Evolutionary conservation across 116 monocot species (phyloP), one percentile per base, ranked within the genome.

Genomic region (Zostera marina): DNA sequence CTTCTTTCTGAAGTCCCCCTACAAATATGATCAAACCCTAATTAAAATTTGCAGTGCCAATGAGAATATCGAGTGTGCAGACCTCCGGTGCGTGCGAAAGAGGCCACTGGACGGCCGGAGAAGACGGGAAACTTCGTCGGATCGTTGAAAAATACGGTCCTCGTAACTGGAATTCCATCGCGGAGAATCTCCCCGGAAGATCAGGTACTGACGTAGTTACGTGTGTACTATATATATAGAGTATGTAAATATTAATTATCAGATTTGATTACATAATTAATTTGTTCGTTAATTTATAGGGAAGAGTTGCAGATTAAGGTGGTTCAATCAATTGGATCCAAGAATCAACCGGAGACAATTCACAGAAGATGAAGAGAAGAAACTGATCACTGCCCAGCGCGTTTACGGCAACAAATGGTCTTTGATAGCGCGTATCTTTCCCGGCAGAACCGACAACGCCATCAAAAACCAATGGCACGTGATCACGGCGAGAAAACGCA

Each of bases 391-490:
- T 9, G 54, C 54, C 25, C 54, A 26, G 21, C 19, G 2, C 26
- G 5, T 54, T 13, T 22, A 54, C 22, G 54, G 54, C 5, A 54
- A 54, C 26, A 54, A 7, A 54, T 54, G 54, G 54, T 22, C 54
- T 24, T 12, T 54, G 54, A 54, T 54, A 20, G 54, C 54, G 13
- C 19, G 25, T 17, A 22, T 54, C 54, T 54, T 54, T 26, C 54
- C 54, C 2, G 54, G 54, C 12, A 54, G 54, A 26, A 54, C 54
- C 12, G 54, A 54, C 26, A 54, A 54, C 14, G 15, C 54, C 22
- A 23, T 54, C 24, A 54, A 54, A 22, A 54, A 54, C 22, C 54
- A 54, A 9, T 54, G 54, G 54, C 54, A 54, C 25, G 54, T 54
- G 54, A 54, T 26, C 54, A 54, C 22, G 54, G 54, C 54, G 19